phyloP scores from a whole-genome alignment of 345 rosid genomes.

The Mangifera indica region DNA sequence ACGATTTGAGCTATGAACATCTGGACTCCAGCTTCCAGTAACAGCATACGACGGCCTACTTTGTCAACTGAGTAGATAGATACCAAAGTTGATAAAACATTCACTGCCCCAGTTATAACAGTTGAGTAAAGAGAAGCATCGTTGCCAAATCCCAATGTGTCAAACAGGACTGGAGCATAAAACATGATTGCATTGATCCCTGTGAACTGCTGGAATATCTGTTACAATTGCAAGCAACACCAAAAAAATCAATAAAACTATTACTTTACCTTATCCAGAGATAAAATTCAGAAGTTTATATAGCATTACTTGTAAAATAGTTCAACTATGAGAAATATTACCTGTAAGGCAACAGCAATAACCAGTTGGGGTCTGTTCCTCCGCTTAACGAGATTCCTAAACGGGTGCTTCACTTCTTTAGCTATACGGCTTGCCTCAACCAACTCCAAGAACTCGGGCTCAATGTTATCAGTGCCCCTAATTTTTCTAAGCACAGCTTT shows the following conservation, averaged over 20 bases:
- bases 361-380: constrained; percentile 76
- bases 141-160: constrained; percentile 70
- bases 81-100: constrained; percentile 73
- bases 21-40: constrained; percentile 90
- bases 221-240: constrained; percentile 18
- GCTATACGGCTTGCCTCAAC: constrained; percentile 91
- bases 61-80: constrained; percentile 89
- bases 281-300: background rate
- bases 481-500: constrained; percentile 74
- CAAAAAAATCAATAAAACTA: background rate
- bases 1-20: constrained; percentile 84
- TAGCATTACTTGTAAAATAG: no score
- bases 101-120: constrained; percentile 88
- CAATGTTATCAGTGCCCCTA: constrained; percentile 78
- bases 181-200: constrained; percentile 98
- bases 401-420: constrained; percentile 85
- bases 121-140: constrained; percentile 94
- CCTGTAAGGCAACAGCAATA: constrained; percentile 87
- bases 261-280: background rate
- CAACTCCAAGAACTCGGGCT: constrained; percentile 79
- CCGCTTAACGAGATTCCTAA: constrained; percentile 69
- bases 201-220: constrained; percentile 89
- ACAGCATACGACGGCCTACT: constrained; percentile 69
- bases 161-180: constrained; percentile 85
- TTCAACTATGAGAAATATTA: constrained; percentile 6